Evolutionary conservation across 495 filamentous ascomycete species (phyloP), one percentile per base, ranked within the genome.

Genomic region (Letharia lupina): DNA sequence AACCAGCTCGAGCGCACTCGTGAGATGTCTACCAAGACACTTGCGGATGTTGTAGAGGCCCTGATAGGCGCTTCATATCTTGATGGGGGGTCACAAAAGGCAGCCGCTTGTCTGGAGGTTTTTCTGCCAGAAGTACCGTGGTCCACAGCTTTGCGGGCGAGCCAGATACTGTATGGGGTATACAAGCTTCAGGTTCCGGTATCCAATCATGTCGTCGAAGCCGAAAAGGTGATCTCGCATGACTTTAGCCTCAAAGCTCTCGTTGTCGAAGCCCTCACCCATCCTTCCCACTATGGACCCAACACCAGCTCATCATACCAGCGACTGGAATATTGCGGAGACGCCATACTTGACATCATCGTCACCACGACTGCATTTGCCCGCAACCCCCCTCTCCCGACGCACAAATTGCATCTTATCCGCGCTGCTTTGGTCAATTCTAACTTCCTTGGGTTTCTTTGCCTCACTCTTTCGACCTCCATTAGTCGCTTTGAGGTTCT

Each of bases 41-140:
- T 96, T 16, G 94, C 94, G 7, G 94, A 98, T 68, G 90, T 96
- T 0, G 84, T 97, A 15, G 94, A 98, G 73, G 84, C 89, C 0
- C 78, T 97, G 1, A 88, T 96, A 45, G 94, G 91, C 2, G 89
- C 89, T 0, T 80, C 90, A 3, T 96, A 82, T 70, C 61, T 91
- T 10, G 84, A 89, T 60, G 91, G 91, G 1, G 89, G 89, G 1
- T 73, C 83, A 45, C 45, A 79, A 12, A 87, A 85, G 65, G 90
- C 89, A 0, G 75, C 89, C 35, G 65, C 73, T 13, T 91, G 88
- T 72, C 79, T 94, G 2, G 75, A 81, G 48, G 74, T 82, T 39
- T 89, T 93, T 74, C 70, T 91, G 12, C 87, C 86, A 0, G 83
- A 89, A 23, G 74, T 86, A 6, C 65, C 80, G 10, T 90, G 89